phyloP scores from a whole-genome alignment of 2,329 filamentous ascomycete genomes.

The Penicillium sp. region DNA sequence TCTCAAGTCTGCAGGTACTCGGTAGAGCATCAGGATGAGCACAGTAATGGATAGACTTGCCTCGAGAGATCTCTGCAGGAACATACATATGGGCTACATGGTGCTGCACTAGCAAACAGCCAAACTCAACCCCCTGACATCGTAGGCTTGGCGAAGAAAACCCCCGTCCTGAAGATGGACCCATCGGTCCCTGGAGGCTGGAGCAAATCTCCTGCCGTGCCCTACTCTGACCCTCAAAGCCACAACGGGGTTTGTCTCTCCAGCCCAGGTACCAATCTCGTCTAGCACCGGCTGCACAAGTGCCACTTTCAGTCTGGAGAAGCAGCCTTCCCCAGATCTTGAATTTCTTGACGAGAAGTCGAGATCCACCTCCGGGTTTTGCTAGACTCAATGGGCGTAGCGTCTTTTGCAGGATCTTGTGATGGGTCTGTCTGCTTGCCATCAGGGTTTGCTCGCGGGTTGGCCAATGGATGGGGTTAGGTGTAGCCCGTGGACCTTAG shows the following conservation, averaged over 20 bases:
- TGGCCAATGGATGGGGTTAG: conserved; percentile 1
- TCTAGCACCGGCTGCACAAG: conserved; percentile 17
- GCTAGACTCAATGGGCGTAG: conserved; percentile 21
- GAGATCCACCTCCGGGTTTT: conserved; percentile 20
- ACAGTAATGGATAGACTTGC: background rate
- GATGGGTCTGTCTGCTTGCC: background rate
- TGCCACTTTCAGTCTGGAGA: conserved; percentile 9
- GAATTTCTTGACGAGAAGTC: conserved; percentile 13
- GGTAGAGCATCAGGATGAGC: background rate
- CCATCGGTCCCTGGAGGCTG: conserved; percentile 8
- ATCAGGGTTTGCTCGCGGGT: background rate
- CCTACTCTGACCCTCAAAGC: conserved; percentile 14
- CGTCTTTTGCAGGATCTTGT: conserved; percentile 7
- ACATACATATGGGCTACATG: background rate
- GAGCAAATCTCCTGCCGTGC: conserved; percentile 9
- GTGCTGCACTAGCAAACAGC: background rate
- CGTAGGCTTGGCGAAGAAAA: background rate
- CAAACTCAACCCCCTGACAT: background rate
- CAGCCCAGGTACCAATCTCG: conserved; percentile 8
- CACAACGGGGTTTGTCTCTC: conserved; percentile 15
- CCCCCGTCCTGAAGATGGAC: background rate
- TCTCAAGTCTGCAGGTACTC: background rate
- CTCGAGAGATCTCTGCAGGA: background rate
- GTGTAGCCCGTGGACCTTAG: background rate
- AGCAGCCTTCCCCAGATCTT: conserved; percentile 23